phyloP scores from a whole-genome alignment of 2,329 filamentous ascomycete genomes.

The Neopestalotiopsis sp. region DNA sequence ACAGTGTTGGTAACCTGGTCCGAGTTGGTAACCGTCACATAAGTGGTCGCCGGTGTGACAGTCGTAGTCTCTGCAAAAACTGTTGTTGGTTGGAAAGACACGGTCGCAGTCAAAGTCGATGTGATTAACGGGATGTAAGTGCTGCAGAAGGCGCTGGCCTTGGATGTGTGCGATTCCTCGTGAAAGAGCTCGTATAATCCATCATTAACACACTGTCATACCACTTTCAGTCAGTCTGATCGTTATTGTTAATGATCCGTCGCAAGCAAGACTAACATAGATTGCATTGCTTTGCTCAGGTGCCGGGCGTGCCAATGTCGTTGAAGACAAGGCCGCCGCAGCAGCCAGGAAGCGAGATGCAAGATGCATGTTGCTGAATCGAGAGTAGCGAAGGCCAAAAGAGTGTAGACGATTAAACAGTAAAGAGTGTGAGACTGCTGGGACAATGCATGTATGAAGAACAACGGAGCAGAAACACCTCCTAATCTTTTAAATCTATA shows the following conservation, averaged over 20 bases:
- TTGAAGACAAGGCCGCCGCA: not conserved
- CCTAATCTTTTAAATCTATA: not conserved
- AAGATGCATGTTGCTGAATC: not conserved
- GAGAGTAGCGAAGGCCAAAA: not conserved
- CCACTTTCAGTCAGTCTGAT: not conserved
- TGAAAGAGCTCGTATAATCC: not conserved
- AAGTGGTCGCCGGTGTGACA: not conserved
- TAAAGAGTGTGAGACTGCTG: not conserved
- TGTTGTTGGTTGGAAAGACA: not conserved
- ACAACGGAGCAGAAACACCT: not conserved
- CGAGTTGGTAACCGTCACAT: not conserved
- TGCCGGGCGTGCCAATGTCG: not conserved
- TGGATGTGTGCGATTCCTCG: not conserved
- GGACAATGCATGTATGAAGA: not conserved
- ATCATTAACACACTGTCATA: not conserved
- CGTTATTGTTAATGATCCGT: not conserved
- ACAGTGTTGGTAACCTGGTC: not conserved
- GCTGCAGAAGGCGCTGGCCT: slow-evolving; percentile 11
- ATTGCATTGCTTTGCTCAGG: not conserved
- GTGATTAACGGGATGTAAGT: not conserved
- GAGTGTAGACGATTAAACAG: not conserved
- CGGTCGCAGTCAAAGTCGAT: not conserved
- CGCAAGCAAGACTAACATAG: not conserved
- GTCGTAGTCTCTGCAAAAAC: slow-evolving; percentile 2
- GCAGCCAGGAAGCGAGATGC: not conserved